Evolutionary conservation across 1,284 basidiomycete genomes (phyloP).

Genomic region (Paramarasmius palmivorus): DNA sequence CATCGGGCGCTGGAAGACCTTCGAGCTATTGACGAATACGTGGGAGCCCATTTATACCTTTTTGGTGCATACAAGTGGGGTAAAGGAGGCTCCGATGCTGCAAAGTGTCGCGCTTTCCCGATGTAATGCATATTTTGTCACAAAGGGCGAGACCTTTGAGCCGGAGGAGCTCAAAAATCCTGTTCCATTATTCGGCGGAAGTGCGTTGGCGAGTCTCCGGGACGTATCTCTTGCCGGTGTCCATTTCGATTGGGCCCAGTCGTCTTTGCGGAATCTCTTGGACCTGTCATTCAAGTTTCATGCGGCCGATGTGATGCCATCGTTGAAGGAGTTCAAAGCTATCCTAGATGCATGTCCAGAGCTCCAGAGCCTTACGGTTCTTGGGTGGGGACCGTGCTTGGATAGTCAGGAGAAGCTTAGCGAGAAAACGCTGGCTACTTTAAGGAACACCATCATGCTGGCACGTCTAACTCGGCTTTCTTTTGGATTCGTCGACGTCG

Average conservation of each 20-base stretch:
- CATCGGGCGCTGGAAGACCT: conserved; percentile 41
- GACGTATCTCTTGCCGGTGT: conserved; percentile 50
- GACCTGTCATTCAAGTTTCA: conserved; percentile 52
- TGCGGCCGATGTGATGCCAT: conserved; percentile 50
- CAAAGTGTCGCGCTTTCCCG: conserved; percentile 44
- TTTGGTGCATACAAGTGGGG: conserved; percentile 35
- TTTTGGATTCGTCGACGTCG: conserved; percentile 48
- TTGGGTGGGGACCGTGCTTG: conserved; percentile 50
- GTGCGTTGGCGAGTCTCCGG: conserved; percentile 29
- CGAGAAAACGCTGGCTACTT: neutral
- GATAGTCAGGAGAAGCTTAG: conserved; percentile 12
- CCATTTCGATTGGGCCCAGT: conserved; percentile 49
- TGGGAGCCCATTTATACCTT: conserved; percentile 57
- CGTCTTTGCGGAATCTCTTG: conserved; percentile 39
- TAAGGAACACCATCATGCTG: conserved; percentile 28
- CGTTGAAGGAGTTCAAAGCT: conserved; percentile 38
- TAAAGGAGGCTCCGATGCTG: conserved; percentile 34
- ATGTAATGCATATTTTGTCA: conserved; percentile 55
- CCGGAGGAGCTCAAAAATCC: conserved; percentile 38
- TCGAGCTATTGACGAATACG: conserved; percentile 54
- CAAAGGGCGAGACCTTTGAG: conserved; percentile 40
- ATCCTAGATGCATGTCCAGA: conserved; percentile 40
- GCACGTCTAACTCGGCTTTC: conserved; percentile 35
- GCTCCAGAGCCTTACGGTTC: conserved; percentile 41
- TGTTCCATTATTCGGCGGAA: conserved; percentile 43